Evolutionary conservation across 2,329 filamentous ascomycete genomes (phyloP).

Genomic region (Scedosporium boydii): DNA sequence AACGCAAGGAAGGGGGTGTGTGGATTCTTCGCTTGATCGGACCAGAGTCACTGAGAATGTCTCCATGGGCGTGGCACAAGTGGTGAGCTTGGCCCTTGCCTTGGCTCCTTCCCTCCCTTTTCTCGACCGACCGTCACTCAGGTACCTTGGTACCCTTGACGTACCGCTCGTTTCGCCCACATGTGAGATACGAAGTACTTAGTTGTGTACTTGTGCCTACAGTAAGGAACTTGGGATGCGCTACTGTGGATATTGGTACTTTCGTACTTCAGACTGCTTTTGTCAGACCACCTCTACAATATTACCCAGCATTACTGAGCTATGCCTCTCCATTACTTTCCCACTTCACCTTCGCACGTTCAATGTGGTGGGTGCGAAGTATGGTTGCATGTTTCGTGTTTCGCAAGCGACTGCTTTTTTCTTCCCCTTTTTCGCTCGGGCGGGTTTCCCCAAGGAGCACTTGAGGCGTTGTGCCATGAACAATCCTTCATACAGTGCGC

Average conservation of each 20-base stretch:
- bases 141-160: neutral
- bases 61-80: neutral
- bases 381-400: neutral
- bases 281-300: neutral
- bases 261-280: neutral
- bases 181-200: too few relatives aligned
- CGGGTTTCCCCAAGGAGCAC: neutral
- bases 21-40: neutral
- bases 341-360: neutral
- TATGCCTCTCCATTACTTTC: neutral
- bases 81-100: neutral
- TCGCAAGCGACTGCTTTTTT: neutral
- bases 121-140: neutral
- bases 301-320: neutral
- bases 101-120: neutral
- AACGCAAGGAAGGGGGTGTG: neutral
- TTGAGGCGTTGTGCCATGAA: neutral
- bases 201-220: too few relatives aligned
- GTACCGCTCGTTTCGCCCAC: too few relatives aligned
- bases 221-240: too few relatives aligned
- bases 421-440: neutral
- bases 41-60: neutral
- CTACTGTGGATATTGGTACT: neutral
- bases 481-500: neutral
- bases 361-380: neutral